Evolutionary conservation across 495 filamentous ascomycete genomes (phyloP), one percentile per base, ranked within the genome.

Genomic region (Thozetella sp.): DNA sequence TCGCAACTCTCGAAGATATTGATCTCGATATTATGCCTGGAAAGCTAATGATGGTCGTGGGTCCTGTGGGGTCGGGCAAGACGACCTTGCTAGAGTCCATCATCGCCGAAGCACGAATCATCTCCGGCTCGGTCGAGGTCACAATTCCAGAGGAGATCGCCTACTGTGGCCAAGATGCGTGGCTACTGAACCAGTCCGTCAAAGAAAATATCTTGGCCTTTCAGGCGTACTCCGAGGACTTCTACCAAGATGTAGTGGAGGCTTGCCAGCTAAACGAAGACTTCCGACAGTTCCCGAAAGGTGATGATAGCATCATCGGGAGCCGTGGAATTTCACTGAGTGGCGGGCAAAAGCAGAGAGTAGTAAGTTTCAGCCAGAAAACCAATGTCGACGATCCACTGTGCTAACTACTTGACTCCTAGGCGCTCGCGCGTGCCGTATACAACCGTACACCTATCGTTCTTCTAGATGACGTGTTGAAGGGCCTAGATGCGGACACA

Each of bases 321-420:
- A 86, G 81, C 72, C 83, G 84, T 56, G 88, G 87, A 0, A 76
- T 88, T 48, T 79, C 79, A 3, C 72, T 91, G 9, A 86, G 82
- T 60, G 86, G 86, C 9, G 88, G 88, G 0, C 88, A 91, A 62
- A 84, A 82, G 60, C 86, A 90, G 63, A 74, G 87, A 15, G 75
- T 90, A 55, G 66, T 66, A n/a, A 40, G 58, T 55, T 13, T 6
- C 6, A 15, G 15, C 15, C 22, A 22, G 46, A n/a, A 17, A 22
- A 17, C 24, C 25, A 17, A 4, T 23, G 15, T 17, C 6, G n/a
- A 23, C 25, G 12, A 30, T 19, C 19, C 43, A 6, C 1, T 46
- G 17, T 19, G 19, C 54, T 58, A 23, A 59, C 30, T 37, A 15
- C 2, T 13, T 4, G 22, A 3, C 20, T 50, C 3, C 1, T n/a